Base-by-base conservation (phyloP, 2,329 filamentous ascomycete genomes). In the Colletotrichum falcatum region DNA sequence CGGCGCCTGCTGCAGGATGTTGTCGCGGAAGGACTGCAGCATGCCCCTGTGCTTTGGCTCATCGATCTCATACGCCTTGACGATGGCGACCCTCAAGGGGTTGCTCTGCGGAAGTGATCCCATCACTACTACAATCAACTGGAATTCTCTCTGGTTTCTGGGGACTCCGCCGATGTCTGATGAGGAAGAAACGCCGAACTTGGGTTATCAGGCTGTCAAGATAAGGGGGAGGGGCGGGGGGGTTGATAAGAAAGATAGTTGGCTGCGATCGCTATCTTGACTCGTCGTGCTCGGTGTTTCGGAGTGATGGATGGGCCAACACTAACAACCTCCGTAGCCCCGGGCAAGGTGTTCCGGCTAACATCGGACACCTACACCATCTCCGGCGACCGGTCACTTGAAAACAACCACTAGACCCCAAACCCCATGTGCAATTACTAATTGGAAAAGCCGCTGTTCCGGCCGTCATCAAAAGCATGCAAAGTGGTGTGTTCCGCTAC, bases 41-140 rank as follows among this genome's bases (percentile, higher is more conserved):
- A 70, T 70, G 20, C 67, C 67, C 9, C 56, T 46, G 44, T 70
- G 63, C 53, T 70, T 70, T 33, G 67, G 67, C 37, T 70, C 67
- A 23, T 70, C 63, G 26, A 70, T 42, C 48, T 70, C 67, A 44
- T 70, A 70, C 18, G 64, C 63, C 44, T 70, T 70, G 35, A 70
- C 56, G 53, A 70, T 62, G 37, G 67, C 67, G 64, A 70, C 67
- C 42, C 67, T 53, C 9, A 70, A 42, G 6, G 64, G 64, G 16
- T 53, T 46, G 12, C 48, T 39, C 16, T 23, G 46, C 8, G 67
- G 64, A 54, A 70, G 54, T 20, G 64, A 70, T 33, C 64, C 67
- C 67, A 70, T 70, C 67, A 70, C 67, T 26, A 7, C n/a, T 55
- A 18, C 3, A 39, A 1, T 39, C 30, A 18, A 37, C 23, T 18